Base-by-base conservation (phyloP, 805 yeast genomes). In the Torulaspora quercuum region DNA sequence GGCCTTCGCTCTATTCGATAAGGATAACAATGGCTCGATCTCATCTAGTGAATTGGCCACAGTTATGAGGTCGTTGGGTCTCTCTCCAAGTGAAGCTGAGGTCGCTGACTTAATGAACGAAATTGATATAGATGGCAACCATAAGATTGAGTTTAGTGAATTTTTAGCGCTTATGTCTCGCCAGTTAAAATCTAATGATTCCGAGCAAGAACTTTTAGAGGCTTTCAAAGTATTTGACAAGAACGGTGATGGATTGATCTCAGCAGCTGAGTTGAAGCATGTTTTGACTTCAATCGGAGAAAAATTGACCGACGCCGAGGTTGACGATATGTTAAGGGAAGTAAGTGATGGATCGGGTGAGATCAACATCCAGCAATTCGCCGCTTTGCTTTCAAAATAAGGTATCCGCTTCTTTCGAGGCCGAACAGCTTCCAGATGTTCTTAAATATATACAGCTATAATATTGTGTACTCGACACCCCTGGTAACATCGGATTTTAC, bases 1-100 rank as follows among this genome's bases (percentile, higher is more conserved):
- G 71, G 98, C 98, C 5, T 92, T 92, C 63, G 87, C 97, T 44
- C 76, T 92, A 48, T 92, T 92, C 54, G 98, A 92, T 72, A 88
- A 88, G 64, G 95, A 92, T 63, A 83, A 89, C 58, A 97, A 89
- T 65, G 98, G 98, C 7, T 86, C 87, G 59, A 92, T 92, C 70
- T 87, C 96, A 41, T 85, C 96, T 52, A 77, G 85, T 57, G 98
- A 92, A 68, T 74, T 92, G 51, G 97, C 97, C 48, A 88, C 96
- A 3, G 98, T 92, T 35, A 92, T 92, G 98, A 82, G 98, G 69
- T 86, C 97, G n/a, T 73, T 92, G 58, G 98, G 98, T 35, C 92
- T 88, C 65, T 90, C 90, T 57, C 98, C 98, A 23, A 80, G 95
- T 33, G 97, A 92, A 65, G 80, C 88, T 49, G 98, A 92, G 65